These are phyloP conservation scores for Fusarium sp. DNA, from an alignment of 2,329 filamentous ascomycete genomes.

Conservation along the genomic window DNA sequence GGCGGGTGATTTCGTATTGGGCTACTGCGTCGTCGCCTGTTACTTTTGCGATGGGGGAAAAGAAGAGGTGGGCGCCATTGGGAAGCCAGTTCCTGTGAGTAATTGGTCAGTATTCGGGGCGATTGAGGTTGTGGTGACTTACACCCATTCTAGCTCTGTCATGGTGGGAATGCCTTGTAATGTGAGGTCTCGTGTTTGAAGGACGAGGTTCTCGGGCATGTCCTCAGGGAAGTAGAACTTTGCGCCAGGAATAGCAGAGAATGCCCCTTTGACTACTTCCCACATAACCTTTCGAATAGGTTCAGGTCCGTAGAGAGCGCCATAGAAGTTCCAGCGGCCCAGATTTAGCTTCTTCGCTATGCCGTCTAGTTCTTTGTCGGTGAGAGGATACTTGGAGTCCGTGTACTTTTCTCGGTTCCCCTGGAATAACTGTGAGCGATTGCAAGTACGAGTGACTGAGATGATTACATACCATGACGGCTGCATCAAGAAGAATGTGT, in stretches of 20 bases:
- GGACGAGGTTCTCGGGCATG: slow-evolving; percentile 29
- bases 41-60: slow-evolving; percentile 40
- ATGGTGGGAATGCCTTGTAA: slow-evolving; percentile 32
- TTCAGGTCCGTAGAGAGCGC: slow-evolving; percentile 36
- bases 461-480: slow-evolving; percentile 16
- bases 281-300: slow-evolving; percentile 32
- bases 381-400: slow-evolving; percentile 7
- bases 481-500: slow-evolving; percentile 35
- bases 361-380: slow-evolving; percentile 19
- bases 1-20: slow-evolving; percentile 23
- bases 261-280: slow-evolving; percentile 27
- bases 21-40: slow-evolving; percentile 28
- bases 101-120: not conserved
- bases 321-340: slow-evolving; percentile 41
- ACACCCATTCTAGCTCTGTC: slow-evolving; percentile 40
- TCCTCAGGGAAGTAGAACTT: slow-evolving; percentile 40
- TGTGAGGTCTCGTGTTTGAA: slow-evolving; percentile 28
- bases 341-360: slow-evolving; percentile 37
- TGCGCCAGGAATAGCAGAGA: slow-evolving; percentile 31
- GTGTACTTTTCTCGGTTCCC: slow-evolving; percentile 17
- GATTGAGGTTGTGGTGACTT: not conserved
- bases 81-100: slow-evolving; percentile 21
- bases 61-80: slow-evolving; percentile 39
- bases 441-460: not conserved
- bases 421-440: not conserved